A percentile compares a stretch with the other conserved stretches of the same genome.
These are phyloP conservation scores for Croton laevigatus DNA, from an alignment of 441 rosid genomes.

Conservation along the genomic window DNA sequence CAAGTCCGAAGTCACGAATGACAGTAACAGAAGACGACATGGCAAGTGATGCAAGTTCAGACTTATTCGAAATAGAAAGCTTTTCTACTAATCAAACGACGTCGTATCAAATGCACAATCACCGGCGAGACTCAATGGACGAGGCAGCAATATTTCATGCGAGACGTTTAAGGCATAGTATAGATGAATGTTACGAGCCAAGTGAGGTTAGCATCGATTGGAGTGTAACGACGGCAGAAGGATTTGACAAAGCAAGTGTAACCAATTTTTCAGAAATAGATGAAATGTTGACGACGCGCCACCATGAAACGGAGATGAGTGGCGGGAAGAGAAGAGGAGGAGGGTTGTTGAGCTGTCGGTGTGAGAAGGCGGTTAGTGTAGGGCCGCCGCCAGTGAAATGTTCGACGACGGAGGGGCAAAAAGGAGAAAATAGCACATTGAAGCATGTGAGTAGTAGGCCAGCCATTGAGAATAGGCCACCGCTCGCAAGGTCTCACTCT, in stretches of 20 bases:
- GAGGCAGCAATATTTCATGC: conserved; percentile 36
- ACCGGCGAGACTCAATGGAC: conserved; percentile 44
- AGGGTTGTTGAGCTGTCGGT: conserved; percentile 58
- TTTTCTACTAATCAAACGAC: conserved; percentile 74
- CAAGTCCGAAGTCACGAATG: conserved; percentile 32
- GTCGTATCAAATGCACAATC: conserved; percentile 31
- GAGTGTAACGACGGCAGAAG: conserved; percentile 81
- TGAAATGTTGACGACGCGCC: conserved; percentile 20
- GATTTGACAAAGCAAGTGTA: conserved; percentile 35
- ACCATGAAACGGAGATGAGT: not conserved
- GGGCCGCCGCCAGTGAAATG: conserved; percentile 51
- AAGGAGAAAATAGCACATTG: conserved; percentile 17
- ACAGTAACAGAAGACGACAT: conserved; percentile 37
- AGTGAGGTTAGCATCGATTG: conserved; percentile 85
- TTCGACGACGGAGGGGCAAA: conserved; percentile 25
- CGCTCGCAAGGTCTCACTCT: conserved; percentile 39
- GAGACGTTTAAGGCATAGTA: conserved; percentile 22
- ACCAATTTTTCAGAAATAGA: conserved; percentile 41
- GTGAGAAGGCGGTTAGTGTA: conserved; percentile 72
- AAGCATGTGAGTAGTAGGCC: conserved; percentile 48
- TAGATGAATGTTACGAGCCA: conserved; percentile 51
- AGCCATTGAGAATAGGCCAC: conserved; percentile 34
- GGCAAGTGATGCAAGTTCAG: conserved; percentile 86
- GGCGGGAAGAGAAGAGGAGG: conserved; percentile 23
- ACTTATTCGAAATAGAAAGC: conserved; percentile 93